Evolutionary conservation across 345 rosid genomes (phyloP).

Genomic region (Ceriops zippeliana): DNA sequence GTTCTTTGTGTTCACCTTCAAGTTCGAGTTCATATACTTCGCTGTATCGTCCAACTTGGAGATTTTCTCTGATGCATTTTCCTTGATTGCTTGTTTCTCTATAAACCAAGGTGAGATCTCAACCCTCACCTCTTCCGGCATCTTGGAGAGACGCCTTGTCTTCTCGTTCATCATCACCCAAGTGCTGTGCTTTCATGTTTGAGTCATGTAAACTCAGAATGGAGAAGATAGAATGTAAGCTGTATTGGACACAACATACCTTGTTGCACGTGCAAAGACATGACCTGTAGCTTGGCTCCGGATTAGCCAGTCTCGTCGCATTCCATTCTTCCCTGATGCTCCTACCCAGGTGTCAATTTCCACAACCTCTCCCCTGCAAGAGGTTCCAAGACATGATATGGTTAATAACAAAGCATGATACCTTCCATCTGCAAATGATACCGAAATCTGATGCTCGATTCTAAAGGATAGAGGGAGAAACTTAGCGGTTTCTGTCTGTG

Average conservation of each 20-base stretch:
- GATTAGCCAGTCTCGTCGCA: constrained; percentile 65
- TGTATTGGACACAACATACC: constrained; percentile 23
- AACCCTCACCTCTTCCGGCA: constrained; percentile 60
- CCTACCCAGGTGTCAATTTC: constrained; percentile 77
- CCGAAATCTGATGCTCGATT: too few species aligned
- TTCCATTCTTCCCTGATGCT: constrained; percentile 69
- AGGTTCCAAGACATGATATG: background rate
- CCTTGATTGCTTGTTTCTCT: constrained; percentile 54
- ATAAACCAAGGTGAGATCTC: constrained; percentile 70
- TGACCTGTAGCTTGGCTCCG: constrained; percentile 62
- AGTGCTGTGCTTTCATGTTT: constrained; percentile 35
- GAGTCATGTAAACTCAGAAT: background rate
- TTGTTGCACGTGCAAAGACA: constrained; percentile 54
- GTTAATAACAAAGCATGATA: too few species aligned
- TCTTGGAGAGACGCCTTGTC: constrained; percentile 63
- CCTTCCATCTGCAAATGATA: too few species aligned
- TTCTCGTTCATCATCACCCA: constrained; percentile 76
- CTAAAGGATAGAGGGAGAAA: too few species aligned
- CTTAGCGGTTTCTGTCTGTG: too few species aligned
- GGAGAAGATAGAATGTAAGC: background rate
- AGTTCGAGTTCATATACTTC: constrained; percentile 40
- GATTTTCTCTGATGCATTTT: constrained; percentile 50
- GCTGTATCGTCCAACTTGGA: constrained; percentile 50
- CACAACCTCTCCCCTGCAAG: constrained; percentile 57
- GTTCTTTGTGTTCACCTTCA: constrained; percentile 36